Conservation (phyloP, 2,329 filamentous ascomycete species). For the Aspergillus intermedius region DNA sequence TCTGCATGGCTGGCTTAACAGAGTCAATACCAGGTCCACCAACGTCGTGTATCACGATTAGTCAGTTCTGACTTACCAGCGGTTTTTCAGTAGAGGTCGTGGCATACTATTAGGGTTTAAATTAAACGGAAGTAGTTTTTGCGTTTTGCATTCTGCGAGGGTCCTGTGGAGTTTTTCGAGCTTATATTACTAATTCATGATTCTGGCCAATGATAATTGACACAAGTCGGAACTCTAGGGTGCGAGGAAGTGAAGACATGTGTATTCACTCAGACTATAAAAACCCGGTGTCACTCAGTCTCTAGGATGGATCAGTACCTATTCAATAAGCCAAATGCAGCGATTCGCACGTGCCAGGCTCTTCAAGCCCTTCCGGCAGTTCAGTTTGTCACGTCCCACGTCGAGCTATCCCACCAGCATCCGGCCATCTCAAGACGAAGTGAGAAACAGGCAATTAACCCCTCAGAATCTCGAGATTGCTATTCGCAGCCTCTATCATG, state of each 20-base stretch:
- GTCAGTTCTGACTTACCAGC: background rate
- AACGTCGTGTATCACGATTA: background rate
- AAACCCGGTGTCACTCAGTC: background rate
- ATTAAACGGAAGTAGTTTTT: background rate
- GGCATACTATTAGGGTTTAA: background rate
- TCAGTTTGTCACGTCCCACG: background rate
- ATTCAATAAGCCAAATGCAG: background rate
- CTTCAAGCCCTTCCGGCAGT: background rate
- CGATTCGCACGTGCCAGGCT: background rate
- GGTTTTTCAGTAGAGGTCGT: background rate
- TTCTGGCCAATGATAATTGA: background rate
- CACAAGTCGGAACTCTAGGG: no score
- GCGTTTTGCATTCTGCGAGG: background rate
- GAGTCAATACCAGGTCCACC: background rate
- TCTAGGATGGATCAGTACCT: background rate
- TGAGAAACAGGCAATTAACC: constrained; percentile 33
- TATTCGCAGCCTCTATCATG: constrained; percentile 45
- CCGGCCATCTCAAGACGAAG: constrained; percentile 38
- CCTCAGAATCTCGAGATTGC: constrained; percentile 51
- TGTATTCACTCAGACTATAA: background rate
- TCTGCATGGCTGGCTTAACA: constrained; percentile 3
- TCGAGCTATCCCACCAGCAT: constrained; percentile 26
- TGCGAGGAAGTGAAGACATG: no score
- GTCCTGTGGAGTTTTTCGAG: background rate
- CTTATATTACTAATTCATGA: background rate